phyloP scores from a whole-genome alignment of 2,329 filamentous ascomycete species.

The Cladosporium sp. region DNA sequence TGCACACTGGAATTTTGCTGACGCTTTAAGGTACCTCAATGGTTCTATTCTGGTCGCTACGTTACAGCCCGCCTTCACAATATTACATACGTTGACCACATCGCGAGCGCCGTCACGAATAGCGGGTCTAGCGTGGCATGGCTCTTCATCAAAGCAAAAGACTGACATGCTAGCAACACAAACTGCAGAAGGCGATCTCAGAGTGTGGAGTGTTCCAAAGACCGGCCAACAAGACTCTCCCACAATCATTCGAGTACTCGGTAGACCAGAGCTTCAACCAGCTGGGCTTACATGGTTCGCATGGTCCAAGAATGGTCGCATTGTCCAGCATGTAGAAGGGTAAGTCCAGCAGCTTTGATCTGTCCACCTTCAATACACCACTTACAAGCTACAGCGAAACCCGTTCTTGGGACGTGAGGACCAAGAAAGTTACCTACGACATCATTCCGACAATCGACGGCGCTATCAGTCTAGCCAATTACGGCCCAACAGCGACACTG shows the following conservation, averaged over 20 bases:
- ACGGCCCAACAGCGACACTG: conserved; percentile 81
- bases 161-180: conserved; percentile 97
- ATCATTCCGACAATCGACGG: conserved; percentile 77
- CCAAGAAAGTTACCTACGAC: conserved; percentile 92
- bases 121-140: conserved; percentile 85
- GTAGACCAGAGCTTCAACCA: conserved; percentile 66
- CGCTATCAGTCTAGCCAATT: conserved; percentile 75
- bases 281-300: conserved; percentile 88
- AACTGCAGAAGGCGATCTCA: conserved; percentile 81
- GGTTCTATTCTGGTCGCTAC: conserved; percentile 87
- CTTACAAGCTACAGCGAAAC: conserved; percentile 56
- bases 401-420: conserved; percentile 91
- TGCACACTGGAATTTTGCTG: background rate
- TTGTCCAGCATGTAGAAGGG: conserved; percentile 88
- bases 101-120: conserved; percentile 80
- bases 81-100: conserved; percentile 85
- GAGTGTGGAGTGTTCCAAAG: conserved; percentile 96
- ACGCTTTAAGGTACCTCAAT: conserved; percentile 70
- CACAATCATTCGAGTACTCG: conserved; percentile 82
- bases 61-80: conserved; percentile 85
- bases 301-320: conserved; percentile 96
- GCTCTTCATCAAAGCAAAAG: conserved; percentile 90
- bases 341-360: conserved; percentile 45
- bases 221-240: conserved; percentile 63
- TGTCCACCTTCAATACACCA: background rate